Base-by-base conservation (phyloP, 2,329 filamentous ascomycete genomes). In the Trichoderma hamatum region DNA sequence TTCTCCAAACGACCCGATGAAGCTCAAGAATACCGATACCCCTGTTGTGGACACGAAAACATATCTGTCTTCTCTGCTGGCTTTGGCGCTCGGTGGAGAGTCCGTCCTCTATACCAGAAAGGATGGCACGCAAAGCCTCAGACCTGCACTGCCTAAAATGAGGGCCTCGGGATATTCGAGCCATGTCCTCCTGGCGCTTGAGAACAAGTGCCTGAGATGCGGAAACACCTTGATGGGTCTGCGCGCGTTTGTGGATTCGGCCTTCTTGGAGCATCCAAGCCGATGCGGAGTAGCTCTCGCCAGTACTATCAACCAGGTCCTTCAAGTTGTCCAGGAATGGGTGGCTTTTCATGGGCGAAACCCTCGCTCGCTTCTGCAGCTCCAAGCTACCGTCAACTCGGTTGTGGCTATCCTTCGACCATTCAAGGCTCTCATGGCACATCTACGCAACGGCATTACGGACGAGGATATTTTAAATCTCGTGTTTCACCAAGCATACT, bases 31-130 rank as follows among this genome's bases (percentile, higher is more conserved):
- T 39, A 74, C 75, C 9, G 74, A 80, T 3, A 76, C 81, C 6
- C 76, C 81, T 14, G 75, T 86, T 13, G 77, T 90, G 3, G 82
- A 87, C 60, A 77, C 82, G 1, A 81, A 78, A 24, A 75, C 81
- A 5, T 90, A 88, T 74, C 78, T 83, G 61, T 78, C 83, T 21
- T 90, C 89, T 13, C 80, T 95, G 0, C 82, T 91, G 70, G 86
- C 88, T 14, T 81, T 95, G 1, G 87, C 88, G 0, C 84, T 94
- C 6, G 92, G 92, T 0, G 85, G 91, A 59, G 89, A 89, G 49
- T 94, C 92, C 0, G 83, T 91, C 1, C 85, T 96, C 39, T 96
- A 93, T 76, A 75, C 79, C 0, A 93, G 88, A 83, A 82, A 89
- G 62, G 76, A 82, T 2, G 80, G 82, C 3, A 82, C 82, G 32